Evolutionary conservation across 2,329 filamentous ascomycete species (phyloP).

Genomic region (Ambrosiella cleistominuta): DNA sequence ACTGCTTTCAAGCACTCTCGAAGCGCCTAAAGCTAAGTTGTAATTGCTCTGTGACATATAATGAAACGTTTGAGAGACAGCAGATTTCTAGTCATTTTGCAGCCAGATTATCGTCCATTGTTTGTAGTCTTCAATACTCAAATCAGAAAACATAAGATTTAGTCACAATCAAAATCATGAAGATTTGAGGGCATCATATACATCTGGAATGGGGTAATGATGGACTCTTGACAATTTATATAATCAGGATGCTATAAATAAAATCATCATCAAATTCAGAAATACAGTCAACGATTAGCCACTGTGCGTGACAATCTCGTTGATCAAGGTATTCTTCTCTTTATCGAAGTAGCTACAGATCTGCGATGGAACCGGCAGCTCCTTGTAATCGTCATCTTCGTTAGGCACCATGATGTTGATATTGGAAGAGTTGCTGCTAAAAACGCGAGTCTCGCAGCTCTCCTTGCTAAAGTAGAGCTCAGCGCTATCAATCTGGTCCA

Average conservation of each 20-base stretch:
- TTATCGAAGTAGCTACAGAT: constrained; percentile 60
- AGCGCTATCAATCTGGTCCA: constrained; percentile 87
- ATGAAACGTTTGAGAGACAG: not conserved
- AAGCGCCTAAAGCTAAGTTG: constrained; percentile 72
- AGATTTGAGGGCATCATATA: too few relatives aligned
- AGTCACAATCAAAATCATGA: too few relatives aligned
- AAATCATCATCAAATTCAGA: not conserved
- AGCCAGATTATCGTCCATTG: too few relatives aligned
- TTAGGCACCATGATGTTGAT: constrained; percentile 74
- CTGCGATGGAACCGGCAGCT: constrained; percentile 77
- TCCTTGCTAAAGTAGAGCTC: constrained; percentile 73
- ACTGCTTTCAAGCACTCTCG: constrained; percentile 62
- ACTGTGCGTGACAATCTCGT: constrained; percentile 88
- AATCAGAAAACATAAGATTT: too few relatives aligned
- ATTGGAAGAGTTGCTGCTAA: constrained; percentile 71
- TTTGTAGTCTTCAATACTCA: too few relatives aligned
- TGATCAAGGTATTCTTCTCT: constrained; percentile 57
- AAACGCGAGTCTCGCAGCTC: constrained; percentile 62
- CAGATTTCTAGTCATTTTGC: not conserved
- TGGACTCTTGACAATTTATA: not conserved
- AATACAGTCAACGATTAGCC: constrained; percentile 34
- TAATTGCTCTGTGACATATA: constrained; percentile 26
- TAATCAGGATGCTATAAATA: not conserved
- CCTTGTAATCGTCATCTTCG: constrained; percentile 62
- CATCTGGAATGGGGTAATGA: too few relatives aligned